Evolutionary conservation across 331 rosid genomes (phyloP), one percentile per base, ranked within the genome.

Genomic region (Malus hybrid): DNA sequence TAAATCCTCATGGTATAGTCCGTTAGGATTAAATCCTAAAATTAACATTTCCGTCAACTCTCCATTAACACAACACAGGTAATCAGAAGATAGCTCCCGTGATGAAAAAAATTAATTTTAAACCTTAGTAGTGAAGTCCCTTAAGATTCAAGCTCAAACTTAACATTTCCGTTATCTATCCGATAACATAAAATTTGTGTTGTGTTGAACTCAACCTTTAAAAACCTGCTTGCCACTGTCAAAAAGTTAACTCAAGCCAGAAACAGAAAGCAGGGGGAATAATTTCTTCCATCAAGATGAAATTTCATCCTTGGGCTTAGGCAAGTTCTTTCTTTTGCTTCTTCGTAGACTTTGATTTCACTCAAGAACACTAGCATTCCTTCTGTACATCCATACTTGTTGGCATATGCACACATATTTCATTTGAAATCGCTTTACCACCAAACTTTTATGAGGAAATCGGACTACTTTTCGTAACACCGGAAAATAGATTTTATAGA

Each of bases 211-310:
- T 69, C 50, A 54, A 74, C 46, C 72, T 42, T 54, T 19, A 79
- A 90, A 92, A 95, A 90, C 73, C 83, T 90, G 65, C 84, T 89
- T 68, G 81, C 72, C 19, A 93, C 97, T 42, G 96, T 86, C 69
- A 91, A 90, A 71, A 93, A 93, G 86, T 90, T 74, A 93, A 89
- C 69, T 82, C 91, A 67, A 69, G 86, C 81, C 84, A 87, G 72
- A 80, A 80, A 72, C 78, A 79, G 79, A 82, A 81, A 71, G 77
- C 83, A 76, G 57, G 27, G 87, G 89, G 76, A 54, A 81, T 65
- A 71, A 83, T 79, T 82, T 80, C 80, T 81, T 90, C 80, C 82
- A 78, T 67, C 98, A 89, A 79, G 93, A 89, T 74, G 96, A 93
- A 79, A 87, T 93, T 80, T 66, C 96, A 57, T 83, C 90, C 34